Base-by-base conservation (phyloP, 257 asterid species). In the Thymus mandschuricus region DNA sequence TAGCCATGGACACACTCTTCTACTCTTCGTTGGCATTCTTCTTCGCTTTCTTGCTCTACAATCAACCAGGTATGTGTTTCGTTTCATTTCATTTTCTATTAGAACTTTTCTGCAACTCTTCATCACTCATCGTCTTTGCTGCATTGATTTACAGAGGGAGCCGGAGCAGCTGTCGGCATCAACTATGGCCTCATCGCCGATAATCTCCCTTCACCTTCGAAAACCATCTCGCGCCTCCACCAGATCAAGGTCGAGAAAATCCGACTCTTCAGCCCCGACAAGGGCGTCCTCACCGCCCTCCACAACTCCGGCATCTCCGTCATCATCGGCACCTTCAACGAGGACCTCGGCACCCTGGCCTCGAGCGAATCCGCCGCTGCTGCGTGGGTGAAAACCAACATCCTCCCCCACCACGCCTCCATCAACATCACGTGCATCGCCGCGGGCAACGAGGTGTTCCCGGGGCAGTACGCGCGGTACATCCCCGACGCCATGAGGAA, bases 381-480 rank as follows among this genome's bases (percentile, higher is more conserved):
- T 0, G 8, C 70, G 3, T 85, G 87, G 90, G 74, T 85, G 2
- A 10, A 29, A 0, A 48, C 68, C 31, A 61, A 82, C 60, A 51
- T 82, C 13, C 4, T 57, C 3, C 87, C 86, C 4, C 61, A 80
- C 40, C 34, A 43, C 5, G 27, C 73, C 0, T 43, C 46, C 0
- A 43, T 76, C 2, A 58, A 60, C 0, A 27, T 82, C 67, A 62
- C 72, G 2, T 41, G 51, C 70, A 55, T 85, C 21, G 33, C 80
- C 0, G 86, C 72, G 5, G 87, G 89, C 10, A 82, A 82, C 46
- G 87, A 82, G 69, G 87, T 85, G 2, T 58, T 78, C 44, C 87
- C 87, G 1, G 80, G 81, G 12, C 60, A 70, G 1, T 35, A 72
- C 34, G 70, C 75, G 0, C 70, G 43, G 6, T 82, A 66, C 45